Conservation (phyloP, 2,329 filamentous ascomycete genomes). For the Penicillium sp. region DNA sequence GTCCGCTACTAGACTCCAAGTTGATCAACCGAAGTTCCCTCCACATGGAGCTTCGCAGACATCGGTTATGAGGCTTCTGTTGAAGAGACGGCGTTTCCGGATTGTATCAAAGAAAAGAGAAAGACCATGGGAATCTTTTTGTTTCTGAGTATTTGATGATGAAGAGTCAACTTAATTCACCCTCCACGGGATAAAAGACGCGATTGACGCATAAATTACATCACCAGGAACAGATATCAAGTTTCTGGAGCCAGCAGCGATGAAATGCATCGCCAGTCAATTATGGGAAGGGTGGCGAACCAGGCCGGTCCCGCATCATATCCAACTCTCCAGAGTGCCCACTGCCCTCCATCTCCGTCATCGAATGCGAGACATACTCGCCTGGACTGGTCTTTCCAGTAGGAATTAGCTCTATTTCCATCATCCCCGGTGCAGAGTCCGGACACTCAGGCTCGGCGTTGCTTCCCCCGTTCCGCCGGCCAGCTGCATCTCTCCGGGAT, state of each 20-base stretch:
- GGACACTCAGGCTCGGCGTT: conserved; percentile 18
- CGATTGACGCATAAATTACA: no score
- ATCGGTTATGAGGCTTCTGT: no score
- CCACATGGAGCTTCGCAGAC: neutral
- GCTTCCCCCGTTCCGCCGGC: conserved; percentile 30
- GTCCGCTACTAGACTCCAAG: no score
- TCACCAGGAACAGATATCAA: conserved; percentile 4
- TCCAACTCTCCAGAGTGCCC: neutral
- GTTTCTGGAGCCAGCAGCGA: neutral
- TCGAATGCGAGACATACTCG: conserved; percentile 1
- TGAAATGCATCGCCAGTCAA: neutral
- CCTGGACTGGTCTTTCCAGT: neutral
- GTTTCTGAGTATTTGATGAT: neutral
- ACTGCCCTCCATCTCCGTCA: neutral
- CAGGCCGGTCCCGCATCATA: neutral
- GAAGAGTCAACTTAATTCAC: neutral
- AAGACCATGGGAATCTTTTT: neutral
- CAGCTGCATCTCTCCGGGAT: conserved; percentile 24
- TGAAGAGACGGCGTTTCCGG: no score
- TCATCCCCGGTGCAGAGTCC: conserved; percentile 10
- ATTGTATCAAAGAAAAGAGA: no score
- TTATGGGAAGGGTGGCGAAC: neutral
- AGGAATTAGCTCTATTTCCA: neutral
- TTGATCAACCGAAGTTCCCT: no score
- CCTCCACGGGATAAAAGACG: neutral